phyloP scores from a whole-genome alignment of 2,329 filamentous ascomycete genomes.

The Epichloe aotearoae region DNA sequence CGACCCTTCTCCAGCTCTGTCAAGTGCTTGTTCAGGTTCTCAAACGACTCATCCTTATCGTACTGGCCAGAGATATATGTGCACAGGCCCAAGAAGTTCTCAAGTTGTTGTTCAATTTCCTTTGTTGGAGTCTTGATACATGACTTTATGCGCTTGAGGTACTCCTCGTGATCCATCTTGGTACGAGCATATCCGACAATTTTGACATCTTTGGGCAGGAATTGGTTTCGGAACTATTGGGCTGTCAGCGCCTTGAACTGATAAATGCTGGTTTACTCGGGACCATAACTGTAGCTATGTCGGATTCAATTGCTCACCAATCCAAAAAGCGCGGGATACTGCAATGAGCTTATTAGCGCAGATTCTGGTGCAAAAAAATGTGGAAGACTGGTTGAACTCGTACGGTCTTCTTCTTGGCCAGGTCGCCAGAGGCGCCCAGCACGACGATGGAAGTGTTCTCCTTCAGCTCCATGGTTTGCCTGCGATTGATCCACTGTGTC shows the following conservation, averaged over 20 bases:
- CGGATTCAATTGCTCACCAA: conserved; percentile 50
- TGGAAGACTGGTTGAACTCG: conserved; percentile 16
- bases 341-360: conserved; percentile 12
- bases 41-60: conserved; percentile 90
- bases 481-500: conserved; percentile 5
- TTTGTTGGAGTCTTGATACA: conserved; percentile 99
- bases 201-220: conserved; percentile 89
- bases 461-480: conserved; percentile 85
- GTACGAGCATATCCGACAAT: conserved; percentile 98
- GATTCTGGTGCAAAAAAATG: background rate
- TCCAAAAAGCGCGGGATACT: conserved; percentile 96
- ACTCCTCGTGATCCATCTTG: conserved; percentile 98
- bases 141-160: conserved; percentile 83
- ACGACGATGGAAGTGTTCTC: conserved; percentile 96
- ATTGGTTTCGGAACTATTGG: conserved; percentile 87
- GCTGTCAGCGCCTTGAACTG: background rate
- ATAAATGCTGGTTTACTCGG: background rate
- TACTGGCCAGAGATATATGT: conserved; percentile 96
- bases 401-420: conserved; percentile 99
- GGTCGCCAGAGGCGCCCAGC: conserved; percentile 89
- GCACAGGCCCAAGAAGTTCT: conserved; percentile 79
- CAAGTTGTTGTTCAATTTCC: conserved; percentile 88
- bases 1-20: conserved; percentile 71
- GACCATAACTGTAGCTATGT: background rate
- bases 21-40: conserved; percentile 72